phyloP scores from a whole-genome alignment of 768 basidiomycete genomes.

The Heimioporus sp. region DNA sequence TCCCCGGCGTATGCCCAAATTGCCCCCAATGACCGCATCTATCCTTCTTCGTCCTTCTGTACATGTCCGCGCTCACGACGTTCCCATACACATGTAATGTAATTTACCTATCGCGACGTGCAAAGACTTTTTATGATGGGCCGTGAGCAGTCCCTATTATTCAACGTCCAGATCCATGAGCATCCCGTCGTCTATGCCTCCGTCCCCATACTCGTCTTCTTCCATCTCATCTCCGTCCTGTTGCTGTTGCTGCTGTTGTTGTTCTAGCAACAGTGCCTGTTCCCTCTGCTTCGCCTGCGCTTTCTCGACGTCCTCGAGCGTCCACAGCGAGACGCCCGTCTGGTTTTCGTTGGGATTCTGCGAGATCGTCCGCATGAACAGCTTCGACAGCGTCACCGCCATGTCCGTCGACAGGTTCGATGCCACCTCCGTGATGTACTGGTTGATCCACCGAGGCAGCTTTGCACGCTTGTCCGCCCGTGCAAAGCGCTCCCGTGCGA shows the following conservation, averaged over 20 bases:
- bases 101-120: no score
- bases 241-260: slow-evolving; percentile 30
- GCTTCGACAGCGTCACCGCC: slow-evolving; percentile 90
- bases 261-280: slow-evolving; percentile 45
- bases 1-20: slow-evolving; percentile 37
- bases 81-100: no score
- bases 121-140: no score
- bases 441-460: slow-evolving; percentile 98
- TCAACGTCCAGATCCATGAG: slow-evolving; percentile 54
- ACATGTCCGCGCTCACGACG: no score
- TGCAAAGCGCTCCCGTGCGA: slow-evolving; percentile 71
- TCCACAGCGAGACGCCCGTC: slow-evolving; percentile 94
- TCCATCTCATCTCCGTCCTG: slow-evolving; percentile 30
- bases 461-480: slow-evolving; percentile 93
- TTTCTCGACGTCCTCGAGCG: slow-evolving; percentile 85
- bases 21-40: slow-evolving; percentile 24
- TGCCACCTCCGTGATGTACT: slow-evolving; percentile 97
- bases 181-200: slow-evolving; percentile 63
- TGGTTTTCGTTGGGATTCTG: slow-evolving; percentile 97
- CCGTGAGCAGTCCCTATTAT: neutral
- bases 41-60: no score
- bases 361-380: slow-evolving; percentile 98
- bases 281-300: slow-evolving; percentile 81
- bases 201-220: slow-evolving; percentile 64
- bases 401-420: slow-evolving; percentile 98